Evolutionary conservation across 805 yeast genomes (phyloP).

Genomic region (Lachancea quebecensis): DNA sequence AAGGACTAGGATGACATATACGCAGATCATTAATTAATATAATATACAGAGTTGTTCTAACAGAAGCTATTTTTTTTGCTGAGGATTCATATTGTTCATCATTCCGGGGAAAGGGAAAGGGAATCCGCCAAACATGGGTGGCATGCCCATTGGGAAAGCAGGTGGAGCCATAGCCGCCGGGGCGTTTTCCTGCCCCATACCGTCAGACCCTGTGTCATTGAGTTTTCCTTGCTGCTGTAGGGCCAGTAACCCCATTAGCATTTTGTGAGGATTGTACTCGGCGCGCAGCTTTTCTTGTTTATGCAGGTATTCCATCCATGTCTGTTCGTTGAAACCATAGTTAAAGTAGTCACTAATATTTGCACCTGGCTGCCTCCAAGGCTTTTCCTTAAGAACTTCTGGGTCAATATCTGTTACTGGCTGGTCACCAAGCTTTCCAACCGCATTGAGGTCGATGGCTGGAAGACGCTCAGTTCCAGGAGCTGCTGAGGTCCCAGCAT

Average conservation of each 20-base stretch:
- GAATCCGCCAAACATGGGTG: conserved; percentile 33
- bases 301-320: conserved; percentile 89
- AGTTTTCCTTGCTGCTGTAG: conserved; percentile 33
- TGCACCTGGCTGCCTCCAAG: conserved; percentile 98
- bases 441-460: conserved; percentile 31
- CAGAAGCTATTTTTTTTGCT: conserved; percentile 7
- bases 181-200: conserved; percentile 10
- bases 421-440: conserved; percentile 53
- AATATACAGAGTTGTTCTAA: background rate
- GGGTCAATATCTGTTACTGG: conserved; percentile 77
- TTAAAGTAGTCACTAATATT: conserved; percentile 92
- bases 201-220: conserved; percentile 35
- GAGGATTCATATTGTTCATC: conserved; percentile 34
- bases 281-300: conserved; percentile 78
- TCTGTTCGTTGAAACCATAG: conserved; percentile 91
- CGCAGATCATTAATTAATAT: background rate
- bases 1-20: background rate
- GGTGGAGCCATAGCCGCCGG: conserved; percentile 20
- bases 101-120: conserved; percentile 33
- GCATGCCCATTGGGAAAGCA: conserved; percentile 22
- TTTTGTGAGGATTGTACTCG: conserved; percentile 75
- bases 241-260: conserved; percentile 47
- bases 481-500: conserved; percentile 18
- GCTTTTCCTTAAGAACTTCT: conserved; percentile 82
- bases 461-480: conserved; percentile 31